Evolutionary conservation across 1,284 basidiomycete species (phyloP), one percentile per base, ranked within the genome.

Genomic region (Retiboletus flavoniger): DNA sequence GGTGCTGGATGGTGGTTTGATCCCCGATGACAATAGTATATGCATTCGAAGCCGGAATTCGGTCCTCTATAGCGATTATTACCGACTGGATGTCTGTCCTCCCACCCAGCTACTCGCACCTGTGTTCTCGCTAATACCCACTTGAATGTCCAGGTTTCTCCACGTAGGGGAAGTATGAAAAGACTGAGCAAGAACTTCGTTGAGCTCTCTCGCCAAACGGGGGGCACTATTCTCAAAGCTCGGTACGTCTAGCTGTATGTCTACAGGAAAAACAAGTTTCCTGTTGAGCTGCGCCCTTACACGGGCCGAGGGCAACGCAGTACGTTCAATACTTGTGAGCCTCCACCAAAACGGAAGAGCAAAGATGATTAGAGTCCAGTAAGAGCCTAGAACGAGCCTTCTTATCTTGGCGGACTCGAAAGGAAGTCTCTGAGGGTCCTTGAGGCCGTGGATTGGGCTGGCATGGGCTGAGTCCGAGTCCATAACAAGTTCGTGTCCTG

Each of bases 271-370:
- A 9, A 68, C 62, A 17, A 85, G 72, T 54, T 75, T 67, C 28
- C 63, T 78, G 41, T 73, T 70, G 24, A 77, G 70, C 63, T 83
- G 79, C n/a, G 74, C 74, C 40, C 72, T 70, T 29, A 94, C 85
- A 36, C 81, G 79, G 51, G 73, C 71, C n/a, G 77, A 75, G 3
- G 93, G 92, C 16, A 96, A 73, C 0, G 86, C 75, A 14, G 90
- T 78, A 29, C 93, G 81, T 67, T 93, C 81, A 38, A 96, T 94
- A 57, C 88, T 89, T 3, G 94, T 96, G 21, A 89, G 87, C 44
- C 76, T 78, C 91, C 91, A 96, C 94, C 94, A 97, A 43, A 91
- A 78, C 4, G 94, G 94, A 17, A 92, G 54, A 2, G 86, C 85
- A 7, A 91, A 72, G 21, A 94, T 58, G 21, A 95, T 77, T 32